Base-by-base conservation (phyloP, 352 stramenopile genomes). In the Labyrinthula sp. region DNA sequence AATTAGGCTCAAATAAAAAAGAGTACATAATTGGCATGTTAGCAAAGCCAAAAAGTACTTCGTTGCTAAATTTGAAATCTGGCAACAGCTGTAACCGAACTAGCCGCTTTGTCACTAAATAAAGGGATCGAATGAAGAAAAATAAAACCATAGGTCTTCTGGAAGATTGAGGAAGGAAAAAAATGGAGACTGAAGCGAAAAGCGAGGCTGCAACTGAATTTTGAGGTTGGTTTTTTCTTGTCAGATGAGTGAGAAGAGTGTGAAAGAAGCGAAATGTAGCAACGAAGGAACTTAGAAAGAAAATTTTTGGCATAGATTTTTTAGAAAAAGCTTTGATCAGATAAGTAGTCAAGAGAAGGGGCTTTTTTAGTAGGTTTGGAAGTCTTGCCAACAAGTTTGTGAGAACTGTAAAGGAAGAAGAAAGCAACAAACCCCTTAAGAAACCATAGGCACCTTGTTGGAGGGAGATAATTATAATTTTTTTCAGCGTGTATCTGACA, bases 221-320 rank as follows among this genome's bases (percentile, higher is more conserved):
- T 8, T 23, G n/a, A 22, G 37, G 2, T 5, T 26, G 23, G 28
- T 56, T 40, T 4, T 10, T 6, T 7, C 26, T 21, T 3, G 12
- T 38, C 3, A 3, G 12, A 2, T 12, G 8, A 21, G 39, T 37
- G 15, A 56, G 23, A 30, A 33, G 35, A 4, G 46, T 18, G 20
- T 50, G 38, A 1, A 45, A 10, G 20, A 48, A 26, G 36, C 35
- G 37, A 8, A 55, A 54, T 25, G 9, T 39, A 40, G 36, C 46
- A 12, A 78, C 79, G 48, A 82, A 82, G 20, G 33, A 31, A 28
- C 9, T 20, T 21, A 52, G 15, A 22, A 52, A 52, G 23, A n/a
- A n/a, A n/a, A n/a, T n/a, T n/a, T n/a, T n/a, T n/a, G n/a, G n/a
- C n/a, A n/a, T n/a, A n/a, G n/a, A n/a, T n/a, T n/a, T n/a, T n/a